Conservation (phyloP, 2,329 filamentous ascomycete genomes). For the Tolypocladium cylindrosporum region DNA sequence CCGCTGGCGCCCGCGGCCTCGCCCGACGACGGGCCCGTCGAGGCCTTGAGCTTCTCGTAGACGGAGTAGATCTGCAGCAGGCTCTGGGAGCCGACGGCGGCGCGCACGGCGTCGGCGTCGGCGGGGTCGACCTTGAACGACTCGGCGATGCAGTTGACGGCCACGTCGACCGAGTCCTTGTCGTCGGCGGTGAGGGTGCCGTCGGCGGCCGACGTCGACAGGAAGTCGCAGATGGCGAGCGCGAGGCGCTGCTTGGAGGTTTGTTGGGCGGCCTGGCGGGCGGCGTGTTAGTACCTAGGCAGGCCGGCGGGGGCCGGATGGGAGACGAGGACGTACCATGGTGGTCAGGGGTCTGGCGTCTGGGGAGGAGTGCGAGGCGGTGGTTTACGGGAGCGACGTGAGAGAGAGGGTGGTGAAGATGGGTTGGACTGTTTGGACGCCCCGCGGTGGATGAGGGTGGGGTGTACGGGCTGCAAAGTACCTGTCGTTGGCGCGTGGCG, state of each 20-base stretch:
- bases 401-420: neutral
- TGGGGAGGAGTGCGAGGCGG: neutral
- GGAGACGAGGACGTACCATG: neutral
- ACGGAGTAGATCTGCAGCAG: conserved; percentile 88
- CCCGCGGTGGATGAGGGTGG: neutral
- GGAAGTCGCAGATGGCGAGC: conserved; percentile 94
- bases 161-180: conserved; percentile 87
- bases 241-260: conserved; percentile 74
- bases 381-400: too few species aligned
- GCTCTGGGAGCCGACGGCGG: conserved; percentile 77
- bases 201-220: conserved; percentile 72
- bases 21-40: conserved; percentile 19
- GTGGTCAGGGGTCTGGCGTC: neutral
- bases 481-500: neutral
- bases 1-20: conserved; percentile 9
- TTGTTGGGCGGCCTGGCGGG: conserved; percentile 22
- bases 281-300: neutral
- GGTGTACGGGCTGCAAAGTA: too few species aligned
- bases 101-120: conserved; percentile 60
- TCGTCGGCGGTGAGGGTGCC: conserved; percentile 84
- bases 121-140: conserved; percentile 89
- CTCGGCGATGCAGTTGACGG: conserved; percentile 87
- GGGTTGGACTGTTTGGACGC: neutral
- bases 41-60: conserved; percentile 84
- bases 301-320: too few species aligned